These are phyloP conservation scores for Chamaecrista fasciculata DNA, from an alignment of 306 rosid species.

Conservation along the genomic window DNA sequence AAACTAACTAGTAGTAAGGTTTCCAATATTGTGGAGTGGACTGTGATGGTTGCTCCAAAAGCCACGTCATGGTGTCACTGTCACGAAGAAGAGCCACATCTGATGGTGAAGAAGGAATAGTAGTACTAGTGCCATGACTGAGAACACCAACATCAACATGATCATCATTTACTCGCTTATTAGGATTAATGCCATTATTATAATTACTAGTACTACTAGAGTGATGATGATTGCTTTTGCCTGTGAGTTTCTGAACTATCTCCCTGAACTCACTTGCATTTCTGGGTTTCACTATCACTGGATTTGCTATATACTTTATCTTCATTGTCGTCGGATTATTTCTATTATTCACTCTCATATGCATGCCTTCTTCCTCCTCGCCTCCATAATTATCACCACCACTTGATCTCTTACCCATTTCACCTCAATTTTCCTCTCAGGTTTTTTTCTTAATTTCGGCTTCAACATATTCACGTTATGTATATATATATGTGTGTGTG, in stretches of 20 bases:
- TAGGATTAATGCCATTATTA: too few relatives aligned
- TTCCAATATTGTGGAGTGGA: neutral
- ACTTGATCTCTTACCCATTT: neutral
- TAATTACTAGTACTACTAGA: neutral
- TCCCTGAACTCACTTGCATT: neutral
- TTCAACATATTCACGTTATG: too few relatives aligned
- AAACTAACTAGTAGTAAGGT: neutral
- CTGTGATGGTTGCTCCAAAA: neutral
- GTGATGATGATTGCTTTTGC: too few relatives aligned
- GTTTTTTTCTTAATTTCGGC: too few relatives aligned
- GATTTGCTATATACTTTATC: neutral
- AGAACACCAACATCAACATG: too few relatives aligned
- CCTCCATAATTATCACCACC: neutral
- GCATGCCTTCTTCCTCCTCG: too few relatives aligned
- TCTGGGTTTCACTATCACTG: neutral
- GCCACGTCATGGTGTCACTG: neutral
- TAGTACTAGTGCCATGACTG: too few relatives aligned
- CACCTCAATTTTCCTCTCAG: neutral
- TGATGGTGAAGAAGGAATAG: neutral
- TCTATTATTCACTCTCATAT: neutral
- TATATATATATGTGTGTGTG: too few relatives aligned
- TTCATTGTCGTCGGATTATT: neutral
- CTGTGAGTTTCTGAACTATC: neutral
- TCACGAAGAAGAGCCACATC: neutral
- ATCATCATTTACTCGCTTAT: too few relatives aligned